A percentile compares a stretch with the other conserved stretches of the same genome.
phyloP scores from a whole-genome alignment of 2,329 filamentous ascomycete genomes.

The Aspergillus sclerotialis region DNA sequence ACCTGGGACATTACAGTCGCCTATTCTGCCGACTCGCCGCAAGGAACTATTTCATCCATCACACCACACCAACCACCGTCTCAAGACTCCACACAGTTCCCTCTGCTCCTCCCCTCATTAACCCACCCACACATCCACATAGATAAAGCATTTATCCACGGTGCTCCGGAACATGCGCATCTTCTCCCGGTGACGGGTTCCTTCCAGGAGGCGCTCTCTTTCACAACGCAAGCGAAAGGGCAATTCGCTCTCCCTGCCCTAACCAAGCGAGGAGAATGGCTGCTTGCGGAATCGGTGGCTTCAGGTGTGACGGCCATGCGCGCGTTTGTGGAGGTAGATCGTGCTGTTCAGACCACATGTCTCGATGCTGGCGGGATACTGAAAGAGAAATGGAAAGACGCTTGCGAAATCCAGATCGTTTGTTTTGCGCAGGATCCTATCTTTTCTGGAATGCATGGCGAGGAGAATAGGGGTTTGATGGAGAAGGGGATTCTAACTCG shows the following conservation, averaged over 20 bases:
- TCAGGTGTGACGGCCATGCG: slow-evolving; percentile 63
- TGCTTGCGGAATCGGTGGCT: slow-evolving; percentile 58
- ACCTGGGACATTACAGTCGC: slow-evolving; percentile 27
- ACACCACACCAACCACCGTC: slow-evolving; percentile 8
- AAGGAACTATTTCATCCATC: slow-evolving; percentile 22
- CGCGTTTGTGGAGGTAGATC: slow-evolving; percentile 65
- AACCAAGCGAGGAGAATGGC: slow-evolving; percentile 55
- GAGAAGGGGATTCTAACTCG: slow-evolving; percentile 32
- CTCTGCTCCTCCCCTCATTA: slow-evolving; percentile 46
- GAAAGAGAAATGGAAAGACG: slow-evolving; percentile 46
- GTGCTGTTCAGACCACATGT: slow-evolving; percentile 52
- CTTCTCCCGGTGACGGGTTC: slow-evolving; percentile 53
- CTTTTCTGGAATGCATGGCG: slow-evolving; percentile 50
- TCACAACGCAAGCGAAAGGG: slow-evolving; percentile 55
- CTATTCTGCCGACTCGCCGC: slow-evolving; percentile 5
- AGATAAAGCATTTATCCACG: slow-evolving; percentile 45
- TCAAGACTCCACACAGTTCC: slow-evolving; percentile 6
- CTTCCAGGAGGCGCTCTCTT: slow-evolving; percentile 58
- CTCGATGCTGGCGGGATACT: slow-evolving; percentile 52
- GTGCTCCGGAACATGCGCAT: slow-evolving; percentile 44
- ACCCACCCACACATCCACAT: slow-evolving; percentile 70
- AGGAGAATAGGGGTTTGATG: slow-evolving; percentile 47
- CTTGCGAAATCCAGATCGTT: slow-evolving; percentile 59
- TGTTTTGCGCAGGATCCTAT: slow-evolving; percentile 65
- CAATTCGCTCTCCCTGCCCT: slow-evolving; percentile 58